These are phyloP conservation scores for Chlorella sp. DNA, from an alignment of 139 green algal genomes.

Conservation along the genomic window DNA sequence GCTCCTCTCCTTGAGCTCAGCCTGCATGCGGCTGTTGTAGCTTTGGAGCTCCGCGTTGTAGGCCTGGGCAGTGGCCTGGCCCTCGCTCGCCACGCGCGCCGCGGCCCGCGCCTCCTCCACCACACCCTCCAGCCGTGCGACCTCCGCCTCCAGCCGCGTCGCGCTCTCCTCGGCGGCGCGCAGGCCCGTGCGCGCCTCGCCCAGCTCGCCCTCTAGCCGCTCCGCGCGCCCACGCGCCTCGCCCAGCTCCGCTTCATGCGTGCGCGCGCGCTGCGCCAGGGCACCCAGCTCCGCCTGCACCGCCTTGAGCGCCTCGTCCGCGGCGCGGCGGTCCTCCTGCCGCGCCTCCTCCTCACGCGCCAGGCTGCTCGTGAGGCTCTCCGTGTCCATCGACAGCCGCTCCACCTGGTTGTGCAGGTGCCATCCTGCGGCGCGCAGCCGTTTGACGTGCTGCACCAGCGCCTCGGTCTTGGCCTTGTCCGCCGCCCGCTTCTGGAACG, in stretches of 20 bases:
- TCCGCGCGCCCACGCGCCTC: constrained; percentile 7
- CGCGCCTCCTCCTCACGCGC: constrained; percentile 26
- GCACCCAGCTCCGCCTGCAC: constrained; percentile 39
- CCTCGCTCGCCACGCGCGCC: not conserved
- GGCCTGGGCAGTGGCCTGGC: constrained; percentile 34
- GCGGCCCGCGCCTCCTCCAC: constrained; percentile 17
- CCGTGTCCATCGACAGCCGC: constrained; percentile 11
- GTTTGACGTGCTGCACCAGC: constrained; percentile 45
- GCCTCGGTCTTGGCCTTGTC: constrained; percentile 43
- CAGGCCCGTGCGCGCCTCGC: not conserved
- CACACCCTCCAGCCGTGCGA: constrained; percentile 27
- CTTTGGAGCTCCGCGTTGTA: constrained; percentile 39
- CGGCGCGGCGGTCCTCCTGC: constrained; percentile 13
- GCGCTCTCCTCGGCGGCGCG: constrained; percentile 18
- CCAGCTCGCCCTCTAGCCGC: constrained; percentile 10
- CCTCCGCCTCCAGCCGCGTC: not conserved
- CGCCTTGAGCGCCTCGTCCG: constrained; percentile 50
- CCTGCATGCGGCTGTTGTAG: constrained; percentile 43
- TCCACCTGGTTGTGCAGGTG: constrained; percentile 31
- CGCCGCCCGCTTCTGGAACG: constrained; percentile 49
- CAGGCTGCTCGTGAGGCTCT: constrained; percentile 2
- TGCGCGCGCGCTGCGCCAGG: constrained; percentile 52
- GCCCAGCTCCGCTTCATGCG: constrained; percentile 49
- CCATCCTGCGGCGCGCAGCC: constrained; percentile 48
- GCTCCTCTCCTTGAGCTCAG: constrained; percentile 22